Evolutionary conservation across 176 grass and related monocot species (phyloP), one percentile per base, ranked within the genome.

Genomic region (Alopecurus myosuroides): DNA sequence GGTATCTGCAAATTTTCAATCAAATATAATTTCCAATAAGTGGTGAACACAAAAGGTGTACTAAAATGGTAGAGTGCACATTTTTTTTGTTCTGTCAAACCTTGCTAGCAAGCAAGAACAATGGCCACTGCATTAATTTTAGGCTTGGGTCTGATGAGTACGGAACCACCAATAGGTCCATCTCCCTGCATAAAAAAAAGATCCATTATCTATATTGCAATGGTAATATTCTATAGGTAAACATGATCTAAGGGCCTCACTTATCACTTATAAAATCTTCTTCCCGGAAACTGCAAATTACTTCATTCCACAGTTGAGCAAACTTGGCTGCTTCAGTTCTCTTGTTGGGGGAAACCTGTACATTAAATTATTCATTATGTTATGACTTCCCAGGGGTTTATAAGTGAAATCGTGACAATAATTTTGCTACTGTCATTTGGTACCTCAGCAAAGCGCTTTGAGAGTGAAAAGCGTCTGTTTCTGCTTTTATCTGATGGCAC

Each of bases 241-340:
- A 81, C 20, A 82, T 83, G 46, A 81, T 33, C 19, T 83, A 20
- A 81, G 67, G 80, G 69, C 35, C 88, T 88, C 91, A 89, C 96
- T 92, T 94, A 90, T 98, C 91, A 74, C 90, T 98, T 90, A 98
- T 94, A 74, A 98, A 87, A 77, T 98, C 96, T 88, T 98, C 96
- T 80, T 98, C 96, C 36, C 93, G 88, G 81, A 95, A 98, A 84
- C 87, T 95, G 64, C 91, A 94, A 77, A 98, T 95, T 73, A 98
- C 89, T 82, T 98, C 93, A 88, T 98, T 98, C 96, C 96, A 98
- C 68, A 98, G 57, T 88, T 95, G 96, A 90, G 96, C 96, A 88
- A 98, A 98, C 82, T 98, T 98, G 30, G 96, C 96, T 69, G 96
- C 96, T 81, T 98, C 96, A 83, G 87, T 98, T 94, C 96, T 98